Evolutionary conservation across 2,329 filamentous ascomycete species (phyloP), one percentile per base, ranked within the genome.

Genomic region (Nemania diffusa): DNA sequence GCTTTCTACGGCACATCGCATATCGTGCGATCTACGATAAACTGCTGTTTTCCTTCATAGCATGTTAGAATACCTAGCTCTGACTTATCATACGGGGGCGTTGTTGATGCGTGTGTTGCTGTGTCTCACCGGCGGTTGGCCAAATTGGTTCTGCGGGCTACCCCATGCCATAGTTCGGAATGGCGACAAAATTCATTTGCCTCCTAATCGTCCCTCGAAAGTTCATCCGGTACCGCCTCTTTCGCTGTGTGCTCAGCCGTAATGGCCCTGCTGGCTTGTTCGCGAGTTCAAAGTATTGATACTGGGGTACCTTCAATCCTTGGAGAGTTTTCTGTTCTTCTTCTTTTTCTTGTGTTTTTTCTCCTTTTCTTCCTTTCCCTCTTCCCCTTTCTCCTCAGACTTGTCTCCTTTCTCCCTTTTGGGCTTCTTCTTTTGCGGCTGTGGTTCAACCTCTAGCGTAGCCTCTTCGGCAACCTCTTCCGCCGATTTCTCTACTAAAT

Each of bases 391-490:
- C 46, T 75, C 70, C 50, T 75, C 75, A 15, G 73, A 72, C 62
- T 80, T 81, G 37, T 68, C 73, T 29, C 64, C 70, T 27, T 74
- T 84, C 71, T 84, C 72, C 59, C 71, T 72, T 46, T 62, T 84
- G 11, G 83, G 81, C 29, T 67, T 67, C 48, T 73, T 83, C 77
- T 70, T 80, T 78, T 71, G 85, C 81, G 55, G 84, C n/a, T 53
- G 37, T 15, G 24, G 26, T 46, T 67, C 55, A 5, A 27, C 42
- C 20, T 62, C 50, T 4, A 46, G 53, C 11, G 27, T 15, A 24
- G n/a, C 42, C 34, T 40, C 34, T 40, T 40, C 34, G 17, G 67
- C 56, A 6, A 32, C 51, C n/a, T 74, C 86, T 79, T 76, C 88
- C 84, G 52, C 56, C 9, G 63, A 64, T 17, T 63, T 61, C 5